These are phyloP conservation scores for Colletotrichum zoysiae DNA, from an alignment of 2,329 filamentous ascomycete species.

Conservation along the genomic window DNA sequence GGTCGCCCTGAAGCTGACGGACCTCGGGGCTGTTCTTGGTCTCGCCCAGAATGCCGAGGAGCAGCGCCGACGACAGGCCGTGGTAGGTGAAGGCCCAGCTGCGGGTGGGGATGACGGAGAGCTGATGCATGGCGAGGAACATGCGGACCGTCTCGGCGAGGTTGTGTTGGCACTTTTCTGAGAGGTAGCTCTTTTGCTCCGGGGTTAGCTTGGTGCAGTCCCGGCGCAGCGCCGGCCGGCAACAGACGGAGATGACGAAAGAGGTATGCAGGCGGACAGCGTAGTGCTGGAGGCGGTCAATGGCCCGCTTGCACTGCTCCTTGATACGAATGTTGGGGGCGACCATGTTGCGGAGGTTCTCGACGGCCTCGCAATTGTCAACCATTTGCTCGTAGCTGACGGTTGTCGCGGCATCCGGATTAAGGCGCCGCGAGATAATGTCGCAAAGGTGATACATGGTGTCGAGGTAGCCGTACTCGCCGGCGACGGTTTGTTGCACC, in stretches of 20 bases:
- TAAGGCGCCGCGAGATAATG: slow-evolving; percentile 69
- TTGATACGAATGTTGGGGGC: slow-evolving; percentile 68
- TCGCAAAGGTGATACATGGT: slow-evolving; percentile 75
- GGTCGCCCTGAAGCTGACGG: slow-evolving; percentile 71
- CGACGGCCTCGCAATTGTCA: slow-evolving; percentile 67
- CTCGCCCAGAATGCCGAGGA: slow-evolving; percentile 73
- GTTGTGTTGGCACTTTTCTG: slow-evolving; percentile 71
- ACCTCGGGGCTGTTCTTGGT: slow-evolving; percentile 74
- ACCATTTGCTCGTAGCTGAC: slow-evolving; percentile 68
- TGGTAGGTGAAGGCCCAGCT: slow-evolving; percentile 79
- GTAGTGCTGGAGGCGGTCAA: slow-evolving; percentile 73
- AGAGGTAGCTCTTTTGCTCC: slow-evolving; percentile 66
- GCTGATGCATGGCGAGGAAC: slow-evolving; percentile 77
- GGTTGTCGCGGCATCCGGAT: slow-evolving; percentile 65
- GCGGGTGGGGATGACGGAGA: slow-evolving; percentile 74
- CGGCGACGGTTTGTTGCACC: slow-evolving; percentile 55
- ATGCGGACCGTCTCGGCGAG: slow-evolving; percentile 75
- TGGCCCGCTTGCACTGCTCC: slow-evolving; percentile 72
- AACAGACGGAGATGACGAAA: slow-evolving; percentile 75
- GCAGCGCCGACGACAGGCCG: slow-evolving; percentile 73
- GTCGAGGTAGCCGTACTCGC: slow-evolving; percentile 71
- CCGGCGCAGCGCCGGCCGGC: slow-evolving; percentile 70
- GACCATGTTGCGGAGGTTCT: slow-evolving; percentile 63
- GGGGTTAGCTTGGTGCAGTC: slow-evolving; percentile 63
- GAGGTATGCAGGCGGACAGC: slow-evolving; percentile 74